Evolutionary conservation across 345 rosid genomes (phyloP).

Genomic region (Corymbia maculata): DNA sequence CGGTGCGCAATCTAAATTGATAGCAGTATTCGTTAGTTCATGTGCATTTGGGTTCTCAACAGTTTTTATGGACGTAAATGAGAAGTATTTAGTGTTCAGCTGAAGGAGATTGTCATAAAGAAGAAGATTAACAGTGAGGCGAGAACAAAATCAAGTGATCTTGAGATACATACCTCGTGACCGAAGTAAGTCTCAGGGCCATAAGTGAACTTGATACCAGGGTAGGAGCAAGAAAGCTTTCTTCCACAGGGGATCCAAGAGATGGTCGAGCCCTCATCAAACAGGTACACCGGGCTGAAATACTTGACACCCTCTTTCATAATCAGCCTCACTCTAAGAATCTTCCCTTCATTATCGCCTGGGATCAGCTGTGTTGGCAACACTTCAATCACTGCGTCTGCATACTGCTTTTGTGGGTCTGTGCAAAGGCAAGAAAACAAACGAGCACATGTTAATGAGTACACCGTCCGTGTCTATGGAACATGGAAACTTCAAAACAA

Average conservation of each 20-base stretch:
- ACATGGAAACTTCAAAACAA: background rate
- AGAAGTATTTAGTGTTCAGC: background rate
- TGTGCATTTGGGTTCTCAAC: background rate
- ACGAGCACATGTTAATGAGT: background rate
- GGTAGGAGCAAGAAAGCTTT: constrained; percentile 94
- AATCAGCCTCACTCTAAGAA: constrained; percentile 82
- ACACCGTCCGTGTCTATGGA: background rate
- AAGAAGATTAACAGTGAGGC: background rate
- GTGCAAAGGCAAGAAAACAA: background rate
- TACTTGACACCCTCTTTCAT: constrained; percentile 89
- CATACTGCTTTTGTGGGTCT: constrained; percentile 96
- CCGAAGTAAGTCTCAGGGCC: constrained; percentile 74
- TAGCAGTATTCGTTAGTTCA: background rate
- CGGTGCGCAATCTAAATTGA: background rate
- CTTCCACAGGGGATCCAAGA: constrained; percentile 98
- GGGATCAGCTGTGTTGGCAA: constrained; percentile 85
- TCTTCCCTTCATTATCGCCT: constrained; percentile 86
- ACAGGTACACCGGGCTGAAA: constrained; percentile 86
- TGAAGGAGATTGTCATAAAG: background rate
- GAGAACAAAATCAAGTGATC: background rate
- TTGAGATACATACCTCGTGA: constrained; percentile 51
- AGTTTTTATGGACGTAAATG: background rate
- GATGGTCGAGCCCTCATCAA: constrained; percentile 90
- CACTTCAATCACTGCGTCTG: constrained; percentile 93
- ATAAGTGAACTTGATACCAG: constrained; percentile 86